Conservation (phyloP, 2,329 filamentous ascomycete species). For the Penicillium olsonii region DNA sequence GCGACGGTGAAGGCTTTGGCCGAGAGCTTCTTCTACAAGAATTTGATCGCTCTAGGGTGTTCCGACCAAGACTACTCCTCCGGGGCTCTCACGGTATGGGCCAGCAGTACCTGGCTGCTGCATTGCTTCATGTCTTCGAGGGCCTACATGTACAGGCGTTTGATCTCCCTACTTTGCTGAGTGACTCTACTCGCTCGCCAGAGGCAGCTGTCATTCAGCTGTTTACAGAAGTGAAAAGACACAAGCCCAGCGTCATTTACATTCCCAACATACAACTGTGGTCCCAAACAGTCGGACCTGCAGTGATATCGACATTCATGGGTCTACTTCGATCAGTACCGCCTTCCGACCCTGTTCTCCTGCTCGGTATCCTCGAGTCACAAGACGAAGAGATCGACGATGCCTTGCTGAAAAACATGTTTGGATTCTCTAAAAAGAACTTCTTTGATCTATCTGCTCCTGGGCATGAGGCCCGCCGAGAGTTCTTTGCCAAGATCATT, state of each 20-base stretch:
- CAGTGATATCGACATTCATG: conserved; percentile 75
- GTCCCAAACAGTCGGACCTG: conserved; percentile 69
- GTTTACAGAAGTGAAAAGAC: conserved; percentile 88
- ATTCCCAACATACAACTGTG: conserved; percentile 88
- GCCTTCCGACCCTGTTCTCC: conserved; percentile 85
- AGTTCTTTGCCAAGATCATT: conserved; percentile 77
- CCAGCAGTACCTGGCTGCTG: conserved; percentile 82
- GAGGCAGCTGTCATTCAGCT: conserved; percentile 89
- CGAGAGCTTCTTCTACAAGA: conserved; percentile 75
- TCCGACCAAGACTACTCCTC: conserved; percentile 83
- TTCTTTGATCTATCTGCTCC: conserved; percentile 70
- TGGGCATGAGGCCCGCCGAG: conserved; percentile 61
- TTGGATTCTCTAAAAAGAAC: conserved; percentile 82
- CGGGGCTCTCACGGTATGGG: conserved; percentile 87
- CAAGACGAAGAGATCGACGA: conserved; percentile 62
- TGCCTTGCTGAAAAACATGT: conserved; percentile 72
- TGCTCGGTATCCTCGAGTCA: conserved; percentile 81
- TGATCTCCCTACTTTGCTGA: conserved; percentile 82
- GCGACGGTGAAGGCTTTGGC: conserved; percentile 79
- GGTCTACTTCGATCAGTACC: conserved; percentile 78
- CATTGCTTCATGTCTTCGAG: conserved; percentile 86
- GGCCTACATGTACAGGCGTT: conserved; percentile 93
- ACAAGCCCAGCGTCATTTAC: conserved; percentile 95
- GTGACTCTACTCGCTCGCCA: conserved; percentile 75
- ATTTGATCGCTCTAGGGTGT: conserved; percentile 85